Percentiles rank a stretch among this genome's conserved stretches.
phyloP scores from a whole-genome alignment of 306 rosid species.

The Phaseolus lunatus region DNA sequence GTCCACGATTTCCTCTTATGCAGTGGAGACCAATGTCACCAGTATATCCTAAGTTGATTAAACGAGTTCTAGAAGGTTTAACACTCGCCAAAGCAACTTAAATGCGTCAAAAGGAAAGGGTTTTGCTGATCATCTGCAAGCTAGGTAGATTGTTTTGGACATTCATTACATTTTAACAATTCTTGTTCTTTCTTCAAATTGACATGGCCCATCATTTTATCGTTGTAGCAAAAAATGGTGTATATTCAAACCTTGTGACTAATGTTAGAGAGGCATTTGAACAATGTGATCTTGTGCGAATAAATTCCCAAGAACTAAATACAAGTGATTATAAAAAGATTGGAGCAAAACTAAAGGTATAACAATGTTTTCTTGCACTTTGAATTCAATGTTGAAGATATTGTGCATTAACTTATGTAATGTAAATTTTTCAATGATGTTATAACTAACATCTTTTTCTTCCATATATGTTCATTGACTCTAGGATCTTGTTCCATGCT shows the following conservation, averaged over 20 bases:
- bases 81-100: constrained; percentile 63
- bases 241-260: constrained; percentile 65
- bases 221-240: constrained; percentile 80
- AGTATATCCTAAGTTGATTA: constrained; percentile 73
- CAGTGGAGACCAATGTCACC: constrained; percentile 85
- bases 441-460: constrained; percentile 9
- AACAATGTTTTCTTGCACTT: constrained; percentile 24
- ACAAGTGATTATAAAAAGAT: constrained; percentile 75
- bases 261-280: constrained; percentile 81
- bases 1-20: constrained; percentile 85
- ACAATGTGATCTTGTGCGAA: constrained; percentile 77
- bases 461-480: constrained; percentile 34
- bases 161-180: not conserved
- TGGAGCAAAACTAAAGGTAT: constrained; percentile 83
- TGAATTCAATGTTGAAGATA: not conserved
- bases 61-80: constrained; percentile 70
- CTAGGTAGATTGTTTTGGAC: constrained; percentile 59
- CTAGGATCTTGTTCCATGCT: constrained; percentile 91
- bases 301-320: constrained; percentile 75
- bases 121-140: constrained; percentile 69
- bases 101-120: constrained; percentile 74
- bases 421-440: not conserved
- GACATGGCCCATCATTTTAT: constrained; percentile 21
- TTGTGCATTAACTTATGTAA: not conserved
- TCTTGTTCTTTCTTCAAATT: constrained; percentile 31